These are phyloP conservation scores for Lachnellula arida DNA, from an alignment of 2,329 filamentous ascomycete species.

Conservation along the genomic window DNA sequence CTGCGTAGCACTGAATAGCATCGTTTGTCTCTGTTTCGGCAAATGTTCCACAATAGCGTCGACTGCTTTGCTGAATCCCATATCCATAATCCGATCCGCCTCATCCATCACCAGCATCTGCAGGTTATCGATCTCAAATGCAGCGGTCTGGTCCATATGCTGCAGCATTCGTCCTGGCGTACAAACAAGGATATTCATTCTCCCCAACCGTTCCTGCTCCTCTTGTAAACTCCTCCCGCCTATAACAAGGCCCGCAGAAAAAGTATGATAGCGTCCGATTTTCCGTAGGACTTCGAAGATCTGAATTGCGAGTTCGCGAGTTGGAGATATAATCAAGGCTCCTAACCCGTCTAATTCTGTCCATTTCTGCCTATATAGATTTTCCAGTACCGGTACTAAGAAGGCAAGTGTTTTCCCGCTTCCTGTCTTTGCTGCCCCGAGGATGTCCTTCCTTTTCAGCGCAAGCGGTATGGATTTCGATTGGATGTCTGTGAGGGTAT, in stretches of 20 bases:
- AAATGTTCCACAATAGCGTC: constrained; percentile 93
- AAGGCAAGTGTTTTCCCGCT: constrained; percentile 96
- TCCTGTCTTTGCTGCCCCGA: constrained; percentile 92
- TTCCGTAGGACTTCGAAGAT: constrained; percentile 94
- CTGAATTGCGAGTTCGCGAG: constrained; percentile 90
- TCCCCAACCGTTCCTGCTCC: constrained; percentile 73
- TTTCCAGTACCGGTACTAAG: constrained; percentile 85
- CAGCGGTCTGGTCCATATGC: constrained; percentile 89
- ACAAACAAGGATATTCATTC: constrained; percentile 97
- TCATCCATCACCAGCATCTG: constrained; percentile 94
- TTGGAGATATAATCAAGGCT: constrained; percentile 88
- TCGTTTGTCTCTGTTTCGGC: constrained; percentile 78
- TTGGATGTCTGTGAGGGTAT: constrained; percentile 87
- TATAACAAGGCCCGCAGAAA: constrained; percentile 90
- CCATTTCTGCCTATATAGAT: constrained; percentile 84
- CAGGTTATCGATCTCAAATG: constrained; percentile 83
- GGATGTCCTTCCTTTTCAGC: constrained; percentile 79
- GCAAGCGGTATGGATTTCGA: constrained; percentile 81
- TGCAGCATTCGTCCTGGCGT: constrained; percentile 94
- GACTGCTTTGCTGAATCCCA: constrained; percentile 88
- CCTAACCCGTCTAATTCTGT: constrained; percentile 87
- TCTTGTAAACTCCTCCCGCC: constrained; percentile 88
- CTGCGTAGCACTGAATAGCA: constrained; percentile 95
- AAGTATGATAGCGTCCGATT: constrained; percentile 80
- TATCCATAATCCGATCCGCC: constrained; percentile 93